Base-by-base conservation (phyloP, 805 yeast species). In the Metschnikowia peoriensis region DNA sequence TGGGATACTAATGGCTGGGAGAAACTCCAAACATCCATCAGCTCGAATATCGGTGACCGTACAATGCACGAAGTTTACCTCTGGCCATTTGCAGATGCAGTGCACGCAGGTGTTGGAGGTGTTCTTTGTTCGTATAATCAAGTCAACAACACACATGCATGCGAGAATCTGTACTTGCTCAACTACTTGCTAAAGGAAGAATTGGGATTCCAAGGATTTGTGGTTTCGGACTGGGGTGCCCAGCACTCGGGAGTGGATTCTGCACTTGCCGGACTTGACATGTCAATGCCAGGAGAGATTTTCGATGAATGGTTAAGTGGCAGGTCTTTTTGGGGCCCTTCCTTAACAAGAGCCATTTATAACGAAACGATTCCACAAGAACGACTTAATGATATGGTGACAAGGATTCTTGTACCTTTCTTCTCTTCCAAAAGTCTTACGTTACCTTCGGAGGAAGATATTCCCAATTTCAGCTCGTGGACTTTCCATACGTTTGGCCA, bases 191-290 rank as follows among this genome's bases (percentile, higher is more conserved):
- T 84, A 56, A 84, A 83, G 65, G 84, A 78, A 45, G 86, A 84
- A 63, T 65, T 82, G 47, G 87, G 86, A 0, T 84, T 83, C 60
- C 86, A 83, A 66, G 88, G 88, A 0, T 83, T 81, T 64, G 84
- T 83, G n/a, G 77, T 82, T 51, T 75, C 84, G 28, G 88, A 83
- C 61, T 82, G 87, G 86, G 82, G 81, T n/a, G 87, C 85, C 6
- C 84, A 79, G 53, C 84, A 79, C 57, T 62, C 78, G 8, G 87
- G 88, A 6, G 81, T 82, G 6, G 72, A 75, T 47, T 75, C 84
- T 0, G 83, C 80, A 0, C 65, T 81, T 27, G 75, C 85, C 1
- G 89, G 89, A 2, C 66, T 82, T 37, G 88, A 84, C 65, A 81
- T 84, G 86, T 71, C 80, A 11, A 82, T 84, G 87, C 88, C 88